A percentile compares a stretch with the other conserved stretches of the same genome.
These are phyloP conservation scores for Plasmodium vivax DNA, from an alignment of 169 alveolate genomes.

Conservation along the genomic window DNA sequence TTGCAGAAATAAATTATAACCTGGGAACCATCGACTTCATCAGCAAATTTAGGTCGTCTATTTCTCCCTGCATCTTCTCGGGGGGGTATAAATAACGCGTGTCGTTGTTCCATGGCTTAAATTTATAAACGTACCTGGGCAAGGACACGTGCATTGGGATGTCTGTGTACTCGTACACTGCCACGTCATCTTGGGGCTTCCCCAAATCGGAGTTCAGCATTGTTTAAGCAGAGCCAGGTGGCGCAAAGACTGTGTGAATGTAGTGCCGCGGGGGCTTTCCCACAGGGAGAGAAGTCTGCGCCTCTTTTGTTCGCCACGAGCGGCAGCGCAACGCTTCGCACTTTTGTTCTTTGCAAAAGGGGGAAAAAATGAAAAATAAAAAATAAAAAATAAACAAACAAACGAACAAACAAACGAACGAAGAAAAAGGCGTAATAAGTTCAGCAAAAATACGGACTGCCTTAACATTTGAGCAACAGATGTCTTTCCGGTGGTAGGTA, in stretches of 20 bases:
- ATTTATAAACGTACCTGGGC: conserved; percentile 20
- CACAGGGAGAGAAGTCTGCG: not conserved
- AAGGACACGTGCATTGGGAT: conserved; percentile 53
- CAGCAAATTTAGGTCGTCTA: conserved; percentile 36
- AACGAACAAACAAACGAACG: not conserved
- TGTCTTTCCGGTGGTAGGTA: not conserved
- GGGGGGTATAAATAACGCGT: conserved; percentile 58
- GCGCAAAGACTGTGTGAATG: not conserved
- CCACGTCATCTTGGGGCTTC: conserved; percentile 41
- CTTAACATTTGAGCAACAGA: not conserved
- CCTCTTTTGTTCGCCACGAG: not conserved
- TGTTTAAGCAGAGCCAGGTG: not conserved
- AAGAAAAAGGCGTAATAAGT: not conserved
- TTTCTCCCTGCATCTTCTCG: conserved; percentile 47
- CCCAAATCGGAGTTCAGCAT: conserved; percentile 48
- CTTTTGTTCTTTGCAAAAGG: not conserved
- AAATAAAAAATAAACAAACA: not conserved
- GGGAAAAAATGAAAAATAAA: too few relatives aligned
- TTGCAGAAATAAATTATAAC: not conserved
- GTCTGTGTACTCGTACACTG: conserved; percentile 57
- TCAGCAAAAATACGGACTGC: not conserved
- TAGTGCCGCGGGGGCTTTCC: not conserved
- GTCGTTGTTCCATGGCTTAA: conserved; percentile 56
- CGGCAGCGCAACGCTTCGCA: not conserved
- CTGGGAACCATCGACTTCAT: conserved; percentile 46